Conservation (phyloP, 1,139 yeast genomes). For the Blastobotrys proliferans region DNA sequence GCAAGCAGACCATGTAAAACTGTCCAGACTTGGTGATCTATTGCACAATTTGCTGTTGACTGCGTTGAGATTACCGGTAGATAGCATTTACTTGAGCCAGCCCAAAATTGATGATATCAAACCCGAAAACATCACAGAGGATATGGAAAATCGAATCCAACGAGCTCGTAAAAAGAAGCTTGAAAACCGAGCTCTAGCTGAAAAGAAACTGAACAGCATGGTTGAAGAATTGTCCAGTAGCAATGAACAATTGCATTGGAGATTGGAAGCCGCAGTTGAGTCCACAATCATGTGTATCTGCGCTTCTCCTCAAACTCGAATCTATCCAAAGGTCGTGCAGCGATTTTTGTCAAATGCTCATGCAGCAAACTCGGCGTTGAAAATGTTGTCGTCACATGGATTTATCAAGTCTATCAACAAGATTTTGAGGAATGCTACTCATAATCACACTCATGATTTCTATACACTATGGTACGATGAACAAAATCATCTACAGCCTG, state of each 20-base stretch:
- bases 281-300: conserved; percentile 22
- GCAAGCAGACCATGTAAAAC: conserved; percentile 49
- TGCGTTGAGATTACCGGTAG: conserved; percentile 24
- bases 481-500: conserved; percentile 41
- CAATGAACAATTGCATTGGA: conserved; percentile 57
- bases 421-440: conserved; percentile 49
- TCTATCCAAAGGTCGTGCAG: conserved; percentile 43
- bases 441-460: conserved; percentile 43
- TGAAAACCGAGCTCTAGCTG: conserved; percentile 37
- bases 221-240: conserved; percentile 16
- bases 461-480: conserved; percentile 31
- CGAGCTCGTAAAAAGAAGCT: conserved; percentile 50
- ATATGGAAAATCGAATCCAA: conserved; percentile 33
- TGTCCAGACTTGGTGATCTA: conserved; percentile 30
- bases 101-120: conserved; percentile 43
- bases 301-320: conserved; percentile 36
- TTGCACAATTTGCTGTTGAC: conserved; percentile 47
- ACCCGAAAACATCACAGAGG: conserved; percentile 51
- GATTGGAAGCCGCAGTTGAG: conserved; percentile 52
- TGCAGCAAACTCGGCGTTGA: conserved; percentile 69
- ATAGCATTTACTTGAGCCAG: conserved; percentile 19
- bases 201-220: conserved; percentile 18
- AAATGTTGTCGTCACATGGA: conserved; percentile 62
- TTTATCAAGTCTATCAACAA: conserved; percentile 54
- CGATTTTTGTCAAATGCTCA: conserved; percentile 52